Evolutionary conservation across 352 stramenopile genomes (phyloP), one percentile per base, ranked within the genome.

Genomic region (Phytophthora boehmeriae): DNA sequence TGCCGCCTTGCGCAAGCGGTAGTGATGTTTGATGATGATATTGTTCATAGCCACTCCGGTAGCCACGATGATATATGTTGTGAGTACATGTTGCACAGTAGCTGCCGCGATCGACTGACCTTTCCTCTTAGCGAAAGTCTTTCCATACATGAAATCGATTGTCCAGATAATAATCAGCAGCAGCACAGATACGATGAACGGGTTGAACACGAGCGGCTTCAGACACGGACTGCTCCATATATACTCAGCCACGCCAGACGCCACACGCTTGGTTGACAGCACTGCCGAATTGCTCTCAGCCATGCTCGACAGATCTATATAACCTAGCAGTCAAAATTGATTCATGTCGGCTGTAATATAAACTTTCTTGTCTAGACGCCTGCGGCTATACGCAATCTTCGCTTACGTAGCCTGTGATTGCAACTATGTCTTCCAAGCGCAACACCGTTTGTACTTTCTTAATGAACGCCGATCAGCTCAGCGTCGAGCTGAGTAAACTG

Each of bases 1-100:
- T n/a, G 13, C 48, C 4, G 34, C 8, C 16, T 36, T 25, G 27
- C 44, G 25, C 8, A 43, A 9, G 30, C 28, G 48, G 44, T n/a
- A 20, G 20, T 20, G 38, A 55, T 22, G 48, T 34, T 46, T 46
- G 39, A 46, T 46, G 5, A 46, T 6, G 8, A 46, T 46, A 46
- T 46, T 46, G 39, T 46, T 46, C 19, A 46, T 19, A 19, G 39
- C 39, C 8, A 46, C 8, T 46, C 39, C 39, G 39, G 39, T 19
- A 9, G 39, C 6, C 8, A 46, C 17, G 14, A 46, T 46, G 14
- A 46, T 46, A 23, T 46, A 46, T 46, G 39, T 46, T 9, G 39
- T 46, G 39, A 46, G 8, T 16, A 46, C 17, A 23, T 46, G 39
- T 16, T 46, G 39, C 19, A 16, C 39, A 16, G 17, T 46, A n/a